Conservation (phyloP, 2,329 filamentous ascomycete genomes). For the Colletotrichum sp. region DNA sequence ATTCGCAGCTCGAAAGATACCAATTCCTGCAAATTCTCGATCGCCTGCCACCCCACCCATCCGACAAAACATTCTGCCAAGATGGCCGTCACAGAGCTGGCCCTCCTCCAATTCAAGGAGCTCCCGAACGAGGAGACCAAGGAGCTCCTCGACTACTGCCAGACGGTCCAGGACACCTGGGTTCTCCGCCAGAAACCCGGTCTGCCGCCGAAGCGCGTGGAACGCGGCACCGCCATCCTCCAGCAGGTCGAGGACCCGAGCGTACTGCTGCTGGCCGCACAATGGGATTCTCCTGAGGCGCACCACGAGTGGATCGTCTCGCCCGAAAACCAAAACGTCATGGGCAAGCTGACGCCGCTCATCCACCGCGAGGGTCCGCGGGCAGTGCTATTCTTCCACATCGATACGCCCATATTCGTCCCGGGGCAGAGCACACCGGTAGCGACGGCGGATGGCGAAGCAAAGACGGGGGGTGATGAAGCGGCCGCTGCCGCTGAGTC, state of each 20-base stretch:
- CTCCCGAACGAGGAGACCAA: slow-evolving; percentile 36
- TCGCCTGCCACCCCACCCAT: too few species aligned
- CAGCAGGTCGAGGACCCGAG: slow-evolving; percentile 40
- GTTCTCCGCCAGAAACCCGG: slow-evolving; percentile 35
- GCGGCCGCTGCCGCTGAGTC: background rate
- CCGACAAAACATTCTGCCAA: background rate
- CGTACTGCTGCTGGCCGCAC: slow-evolving; percentile 47
- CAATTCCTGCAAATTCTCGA: background rate
- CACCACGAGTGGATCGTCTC: slow-evolving; percentile 50
- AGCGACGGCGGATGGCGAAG: background rate
- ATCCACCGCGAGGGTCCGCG: slow-evolving; percentile 34
- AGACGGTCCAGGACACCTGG: slow-evolving; percentile 45
- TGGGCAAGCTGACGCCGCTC: slow-evolving; percentile 36
- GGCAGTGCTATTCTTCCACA: slow-evolving; percentile 45
- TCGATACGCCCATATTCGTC: slow-evolving; percentile 36
- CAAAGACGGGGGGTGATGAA: background rate
- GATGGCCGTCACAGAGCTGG: slow-evolving; percentile 47
- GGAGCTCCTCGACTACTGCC: slow-evolving; percentile 33
- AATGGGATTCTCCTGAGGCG: slow-evolving; percentile 47
- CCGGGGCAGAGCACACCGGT: background rate
- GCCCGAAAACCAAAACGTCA: slow-evolving; percentile 41
- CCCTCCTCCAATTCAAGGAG: slow-evolving; percentile 35
- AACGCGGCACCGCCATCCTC: slow-evolving; percentile 36
- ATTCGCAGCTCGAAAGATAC: background rate
- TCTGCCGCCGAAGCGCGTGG: slow-evolving; percentile 40